phyloP scores from a whole-genome alignment of 345 rosid species.

The Bruguiera gymnorhiza region DNA sequence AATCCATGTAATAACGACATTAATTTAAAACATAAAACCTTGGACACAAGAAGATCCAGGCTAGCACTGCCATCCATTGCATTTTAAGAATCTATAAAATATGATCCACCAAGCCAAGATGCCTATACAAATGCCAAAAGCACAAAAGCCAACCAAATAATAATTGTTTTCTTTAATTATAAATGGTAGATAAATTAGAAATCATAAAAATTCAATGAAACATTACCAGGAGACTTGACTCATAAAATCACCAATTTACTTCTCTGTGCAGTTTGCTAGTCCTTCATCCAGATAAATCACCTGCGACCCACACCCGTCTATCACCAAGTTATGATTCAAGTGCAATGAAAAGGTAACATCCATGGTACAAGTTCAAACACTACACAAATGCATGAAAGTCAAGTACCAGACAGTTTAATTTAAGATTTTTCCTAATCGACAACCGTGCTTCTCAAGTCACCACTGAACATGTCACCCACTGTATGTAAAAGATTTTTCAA shows the following conservation, averaged over 20 bases:
- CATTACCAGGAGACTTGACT: constrained; percentile 33
- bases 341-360: neutral
- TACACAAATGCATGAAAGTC: neutral
- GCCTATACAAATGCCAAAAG: constrained; percentile 45
- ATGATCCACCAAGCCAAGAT: constrained; percentile 82
- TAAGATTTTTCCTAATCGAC: constrained; percentile 41
- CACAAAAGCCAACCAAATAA: neutral
- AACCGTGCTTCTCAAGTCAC: constrained; percentile 45
- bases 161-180: neutral
- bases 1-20: neutral
- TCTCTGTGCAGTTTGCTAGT: constrained; percentile 39
- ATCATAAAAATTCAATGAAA: neutral
- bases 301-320: constrained; percentile 40
- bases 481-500: constrained; percentile 18
- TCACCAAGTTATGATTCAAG: neutral
- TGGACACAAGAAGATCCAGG: constrained; percentile 55
- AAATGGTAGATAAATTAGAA: neutral
- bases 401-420: constrained; percentile 70
- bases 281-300: constrained; percentile 50
- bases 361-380: neutral
- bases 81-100: constrained; percentile 42
- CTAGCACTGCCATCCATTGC: constrained; percentile 46
- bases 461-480: constrained; percentile 43
- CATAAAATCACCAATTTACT: constrained; percentile 65
- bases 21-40: constrained; percentile 46